Evolutionary conservation across 441 rosid species (phyloP), one percentile per base, ranked within the genome.

Genomic region (Mallotus repandus): DNA sequence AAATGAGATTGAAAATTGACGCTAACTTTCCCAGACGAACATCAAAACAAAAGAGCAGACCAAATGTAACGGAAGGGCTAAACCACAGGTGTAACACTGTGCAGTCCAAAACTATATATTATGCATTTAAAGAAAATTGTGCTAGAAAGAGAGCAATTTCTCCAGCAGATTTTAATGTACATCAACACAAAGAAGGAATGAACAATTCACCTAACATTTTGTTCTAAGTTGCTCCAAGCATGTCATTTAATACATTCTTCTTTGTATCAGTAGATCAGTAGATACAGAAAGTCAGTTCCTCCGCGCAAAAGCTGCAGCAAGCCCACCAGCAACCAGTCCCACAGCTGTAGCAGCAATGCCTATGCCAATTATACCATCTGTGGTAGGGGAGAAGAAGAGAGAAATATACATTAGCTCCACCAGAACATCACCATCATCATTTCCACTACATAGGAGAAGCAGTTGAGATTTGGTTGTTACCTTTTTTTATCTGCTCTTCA

Each of bases 301-400:
- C 9, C 79, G 85, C 56, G 86, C 3, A 32, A 90, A 63, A 59
- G 90, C 88, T 25, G 87, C 86, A 55, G 89, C 91, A 59, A 90
- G 80, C 61, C 93, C 86, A 19, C 86, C 88, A 48, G 86, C 96
- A 81, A 90, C 77, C 73, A 89, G 7, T 62, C 93, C 96, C 38
- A 84, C 87, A 60, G 91, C 87, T 74, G 93, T 79, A 43, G 83
- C 86, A 73, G 93, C 91, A 22, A 90, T 87, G 50, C 91, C 96
- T 21, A 90, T 88, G 76, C 93, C 93, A 50, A 90, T 84, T 50
- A 89, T 82, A 71, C 91, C 96, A 83, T 90, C 96, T 90, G 68
- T 2, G 32, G 32, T 29, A 29, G 32, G 3, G 32, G 32, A 29
- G 32, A 21, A 62, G 4, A 29, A 68, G 46, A 45, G 63, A 12